Evolutionary conservation across 352 stramenopile species (phyloP), one percentile per base, ranked within the genome.

Genomic region (Pythium rishiriense): DNA sequence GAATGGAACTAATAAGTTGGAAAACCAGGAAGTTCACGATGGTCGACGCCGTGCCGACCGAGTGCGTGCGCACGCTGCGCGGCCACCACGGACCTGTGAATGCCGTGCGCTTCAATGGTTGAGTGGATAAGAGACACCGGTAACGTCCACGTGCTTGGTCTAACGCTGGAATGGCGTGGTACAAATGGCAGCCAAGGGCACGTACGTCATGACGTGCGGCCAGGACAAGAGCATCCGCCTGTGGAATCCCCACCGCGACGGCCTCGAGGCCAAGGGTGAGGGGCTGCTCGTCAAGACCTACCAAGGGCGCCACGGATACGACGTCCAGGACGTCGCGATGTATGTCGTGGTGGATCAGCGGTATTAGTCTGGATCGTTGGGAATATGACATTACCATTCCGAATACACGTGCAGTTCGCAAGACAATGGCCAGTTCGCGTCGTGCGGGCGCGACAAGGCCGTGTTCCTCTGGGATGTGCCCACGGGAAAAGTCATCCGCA

Each of bases 401-500:
- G 31, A 11, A 37, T 11, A 11, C 31, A 6, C 6, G 31, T 54
- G 37, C 45, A 94, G 85, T 42, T 76, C 85, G 28, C 65, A 88
- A 15, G 89, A 97, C 70, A 97, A 97, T 58, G 69, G 83, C 47
- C 86, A 85, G 64, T 96, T 97, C 52, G 89, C 81, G 12, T 96
- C 88, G 4, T 96, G 88, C 51, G 89, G 89, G 15, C 78, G 89
- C 15, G 89, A 97, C 65, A 92, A 88, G 57, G 83, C 76, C 9
- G 81, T 94, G 19, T 96, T 96, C 39, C 72, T 96, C 62, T 97
- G 89, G 89, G 88, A 97, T 48, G 89, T 97, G 6, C 80, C 85
- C 14, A 95, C 89, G 43, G 89, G 74, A 39, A 76, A 77, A 62
- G 86, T 93, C 31, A 88, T 97, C n/a, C 82, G 88, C 68, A 94